Percentiles rank a stretch among this genome's conserved stretches.
Conservation (phyloP, 2,329 filamentous ascomycete genomes). For the Xylariales sp. region DNA sequence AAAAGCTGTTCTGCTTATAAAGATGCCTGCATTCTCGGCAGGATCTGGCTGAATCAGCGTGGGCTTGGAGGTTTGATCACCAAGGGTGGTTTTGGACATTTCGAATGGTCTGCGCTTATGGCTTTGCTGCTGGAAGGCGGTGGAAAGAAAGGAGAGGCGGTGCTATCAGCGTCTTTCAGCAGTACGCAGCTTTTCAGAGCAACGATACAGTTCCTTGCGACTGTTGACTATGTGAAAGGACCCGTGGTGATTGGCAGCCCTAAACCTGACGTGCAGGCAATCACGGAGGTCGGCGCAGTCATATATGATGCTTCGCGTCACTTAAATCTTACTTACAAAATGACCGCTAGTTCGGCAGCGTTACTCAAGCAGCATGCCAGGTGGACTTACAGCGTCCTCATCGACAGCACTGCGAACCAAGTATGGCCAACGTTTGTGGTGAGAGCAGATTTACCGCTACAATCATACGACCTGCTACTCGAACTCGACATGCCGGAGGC, state of each 20-base stretch:
- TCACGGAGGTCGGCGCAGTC: constrained; percentile 54
- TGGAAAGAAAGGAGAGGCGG: constrained; percentile 63
- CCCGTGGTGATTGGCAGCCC: constrained; percentile 51
- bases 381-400: constrained; percentile 69
- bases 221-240: constrained; percentile 66
- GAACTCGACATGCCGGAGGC: constrained; percentile 22
- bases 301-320: constrained; percentile 72
- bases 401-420: constrained; percentile 69
- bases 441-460: constrained; percentile 48
- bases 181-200: constrained; percentile 95
- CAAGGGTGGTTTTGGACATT: constrained; percentile 80
- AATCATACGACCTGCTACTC: constrained; percentile 50
- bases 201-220: constrained; percentile 78
- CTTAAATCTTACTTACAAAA: constrained; percentile 85
- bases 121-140: constrained; percentile 78
- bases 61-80: constrained; percentile 70
- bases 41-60: constrained; percentile 84
- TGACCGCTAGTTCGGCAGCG: constrained; percentile 78
- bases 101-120: constrained; percentile 82
- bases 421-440: constrained; percentile 83
- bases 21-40: constrained; percentile 82
- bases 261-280: constrained; percentile 34
- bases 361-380: constrained; percentile 71
- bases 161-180: constrained; percentile 77
- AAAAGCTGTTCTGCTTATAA: constrained; percentile 69